Evolutionary conservation across 345 rosid species (phyloP).

Genomic region (Garcia nutans): DNA sequence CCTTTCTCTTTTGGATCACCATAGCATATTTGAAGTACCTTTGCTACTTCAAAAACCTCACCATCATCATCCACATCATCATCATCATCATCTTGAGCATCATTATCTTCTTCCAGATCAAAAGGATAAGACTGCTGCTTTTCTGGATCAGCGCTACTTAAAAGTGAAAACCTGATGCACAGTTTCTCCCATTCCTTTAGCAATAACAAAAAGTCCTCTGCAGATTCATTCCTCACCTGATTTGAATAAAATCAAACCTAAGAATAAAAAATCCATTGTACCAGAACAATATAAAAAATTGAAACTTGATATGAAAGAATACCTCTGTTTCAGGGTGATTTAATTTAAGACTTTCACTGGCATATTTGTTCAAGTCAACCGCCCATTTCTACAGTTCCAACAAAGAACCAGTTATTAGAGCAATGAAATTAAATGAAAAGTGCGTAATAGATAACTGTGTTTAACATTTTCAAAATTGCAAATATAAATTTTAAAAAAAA

Average conservation of each 20-base stretch:
- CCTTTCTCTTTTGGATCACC: slow-evolving; percentile 47
- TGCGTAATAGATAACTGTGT: background rate
- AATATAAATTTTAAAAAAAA: background rate
- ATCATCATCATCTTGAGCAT: slow-evolving; percentile 22
- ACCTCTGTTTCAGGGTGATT: slow-evolving; percentile 72
- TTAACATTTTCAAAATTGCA: background rate
- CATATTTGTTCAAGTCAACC: slow-evolving; percentile 56
- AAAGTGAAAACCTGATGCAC: slow-evolving; percentile 47
- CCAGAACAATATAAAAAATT: background rate
- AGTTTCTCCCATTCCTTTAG: slow-evolving; percentile 61
- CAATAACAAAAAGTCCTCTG: slow-evolving; percentile 54
- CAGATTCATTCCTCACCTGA: slow-evolving; percentile 69
- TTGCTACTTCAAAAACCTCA: slow-evolving; percentile 57
- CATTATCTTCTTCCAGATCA: slow-evolving; percentile 19
- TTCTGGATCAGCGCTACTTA: slow-evolving; percentile 20
- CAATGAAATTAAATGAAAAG: background rate
- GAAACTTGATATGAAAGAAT: background rate
- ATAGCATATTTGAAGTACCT: slow-evolving; percentile 42
- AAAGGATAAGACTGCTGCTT: slow-evolving; percentile 25
- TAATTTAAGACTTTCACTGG: slow-evolving; percentile 51
- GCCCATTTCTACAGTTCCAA: slow-evolving; percentile 61
- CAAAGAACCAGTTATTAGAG: background rate
- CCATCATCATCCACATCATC: slow-evolving; percentile 31
- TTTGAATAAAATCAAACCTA: background rate
- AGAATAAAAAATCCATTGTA: background rate